Evolutionary conservation across 2,329 filamentous ascomycete genomes (phyloP).

Genomic region (Blastomyces percursus): DNA sequence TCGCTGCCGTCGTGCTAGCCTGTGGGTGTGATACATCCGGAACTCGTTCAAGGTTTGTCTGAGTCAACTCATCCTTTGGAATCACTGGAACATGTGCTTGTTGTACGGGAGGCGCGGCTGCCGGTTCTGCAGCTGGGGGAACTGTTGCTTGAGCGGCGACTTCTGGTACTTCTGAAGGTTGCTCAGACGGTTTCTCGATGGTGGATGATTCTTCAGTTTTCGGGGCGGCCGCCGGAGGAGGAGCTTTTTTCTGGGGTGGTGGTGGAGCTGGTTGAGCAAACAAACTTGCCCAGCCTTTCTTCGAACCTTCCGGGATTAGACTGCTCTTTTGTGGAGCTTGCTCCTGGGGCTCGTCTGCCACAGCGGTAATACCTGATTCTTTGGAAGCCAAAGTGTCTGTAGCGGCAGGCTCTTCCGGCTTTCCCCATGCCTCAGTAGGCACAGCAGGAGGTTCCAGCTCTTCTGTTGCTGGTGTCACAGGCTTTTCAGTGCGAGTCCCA

Average conservation of each 20-base stretch:
- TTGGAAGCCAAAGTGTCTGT: constrained; percentile 17
- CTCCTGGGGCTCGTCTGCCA: constrained; percentile 7
- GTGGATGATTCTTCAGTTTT: constrained; percentile 26
- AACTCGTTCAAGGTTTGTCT: constrained; percentile 85
- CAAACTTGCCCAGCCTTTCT: constrained; percentile 60
- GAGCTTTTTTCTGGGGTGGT: constrained; percentile 40
- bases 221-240: constrained; percentile 26
- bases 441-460: constrained; percentile 2
- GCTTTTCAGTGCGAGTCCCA: constrained; percentile 31
- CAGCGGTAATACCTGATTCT: constrained; percentile 16
- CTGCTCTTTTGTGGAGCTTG: constrained; percentile 23
- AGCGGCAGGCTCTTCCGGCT: constrained; percentile 16
- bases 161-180: constrained; percentile 13
- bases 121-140: constrained; percentile 27
- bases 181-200: constrained; percentile 21
- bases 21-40: constrained; percentile 68
- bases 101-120: constrained; percentile 31
- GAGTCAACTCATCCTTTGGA: constrained; percentile 72
- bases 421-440: constrained; percentile 13
- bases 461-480: constrained; percentile 13
- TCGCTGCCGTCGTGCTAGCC: constrained; percentile 71
- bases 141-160: constrained; percentile 28
- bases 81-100: constrained; percentile 41
- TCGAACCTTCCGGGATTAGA: constrained; percentile 30
- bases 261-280: constrained; percentile 52